A percentile compares a stretch with the other conserved stretches of the same genome.
phyloP scores from a whole-genome alignment of 345 rosid genomes.

The Combretum micranthum region DNA sequence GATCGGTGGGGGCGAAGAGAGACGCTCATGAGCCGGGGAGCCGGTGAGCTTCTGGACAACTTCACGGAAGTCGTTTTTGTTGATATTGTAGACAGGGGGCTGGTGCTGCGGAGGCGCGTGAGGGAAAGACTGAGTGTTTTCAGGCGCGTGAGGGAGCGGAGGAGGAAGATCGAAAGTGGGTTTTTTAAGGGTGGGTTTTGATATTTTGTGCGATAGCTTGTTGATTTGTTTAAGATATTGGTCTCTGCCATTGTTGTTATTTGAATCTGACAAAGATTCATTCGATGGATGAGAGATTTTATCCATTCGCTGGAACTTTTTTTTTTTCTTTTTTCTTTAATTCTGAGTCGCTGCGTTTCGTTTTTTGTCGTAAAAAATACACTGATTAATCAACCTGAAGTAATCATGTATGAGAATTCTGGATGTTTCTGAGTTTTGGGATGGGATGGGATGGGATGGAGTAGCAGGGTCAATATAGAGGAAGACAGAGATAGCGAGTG shows the following conservation, averaged over 20 bases:
- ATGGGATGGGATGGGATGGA: no score
- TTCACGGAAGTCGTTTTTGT: conserved; percentile 82
- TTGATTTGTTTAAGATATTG: conserved; percentile 59
- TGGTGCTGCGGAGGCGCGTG: conserved; percentile 47
- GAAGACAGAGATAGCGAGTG: no score
- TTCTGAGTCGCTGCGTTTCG: neutral
- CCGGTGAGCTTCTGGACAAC: conserved; percentile 96
- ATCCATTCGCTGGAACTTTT: neutral
- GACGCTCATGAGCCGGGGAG: conserved; percentile 76
- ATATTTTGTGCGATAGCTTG: conserved; percentile 79
- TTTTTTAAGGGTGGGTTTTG: conserved; percentile 45
- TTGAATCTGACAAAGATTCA: neutral
- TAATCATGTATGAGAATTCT: no score
- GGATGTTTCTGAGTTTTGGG: no score
- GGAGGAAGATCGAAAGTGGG: conserved; percentile 33
- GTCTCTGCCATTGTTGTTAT: conserved; percentile 22
- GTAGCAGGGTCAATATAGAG: no score
- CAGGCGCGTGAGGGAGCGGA: conserved; percentile 16
- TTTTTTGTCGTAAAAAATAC: no score
- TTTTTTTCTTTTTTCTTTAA: no score
- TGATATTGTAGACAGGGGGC: conserved; percentile 92
- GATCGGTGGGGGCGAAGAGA: conserved; percentile 67
- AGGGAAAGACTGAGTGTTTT: conserved; percentile 16
- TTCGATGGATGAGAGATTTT: neutral
- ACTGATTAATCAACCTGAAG: no score